These are phyloP conservation scores for Geotrichum candidum DNA, from an alignment of 1,139 yeast species.

Conservation along the genomic window DNA sequence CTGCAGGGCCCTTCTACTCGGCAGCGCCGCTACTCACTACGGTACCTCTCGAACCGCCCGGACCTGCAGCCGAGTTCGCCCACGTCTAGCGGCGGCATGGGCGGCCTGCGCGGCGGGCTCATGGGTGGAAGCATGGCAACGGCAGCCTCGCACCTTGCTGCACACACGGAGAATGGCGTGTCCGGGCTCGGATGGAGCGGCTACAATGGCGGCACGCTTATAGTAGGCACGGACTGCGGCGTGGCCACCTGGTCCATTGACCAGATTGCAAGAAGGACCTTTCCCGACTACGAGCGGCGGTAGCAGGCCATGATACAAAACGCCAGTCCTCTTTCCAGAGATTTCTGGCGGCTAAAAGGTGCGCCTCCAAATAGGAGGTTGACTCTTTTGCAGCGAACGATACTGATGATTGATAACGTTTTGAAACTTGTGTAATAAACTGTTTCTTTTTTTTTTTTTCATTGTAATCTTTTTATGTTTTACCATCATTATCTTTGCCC, in stretches of 20 bases:
- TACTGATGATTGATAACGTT: background rate
- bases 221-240: constrained; percentile 36
- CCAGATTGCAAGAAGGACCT: constrained; percentile 29
- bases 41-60: background rate
- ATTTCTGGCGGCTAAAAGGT: background rate
- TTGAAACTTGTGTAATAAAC: background rate
- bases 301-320: background rate
- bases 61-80: background rate
- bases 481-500: too few species aligned
- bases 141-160: constrained; percentile 3
- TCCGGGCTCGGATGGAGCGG: constrained; percentile 36
- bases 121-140: background rate
- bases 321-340: too few species aligned
- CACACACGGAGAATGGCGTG: constrained; percentile 30
- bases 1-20: background rate
- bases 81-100: background rate
- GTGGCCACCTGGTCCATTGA: constrained; percentile 34
- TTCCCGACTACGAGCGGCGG: constrained; percentile 25
- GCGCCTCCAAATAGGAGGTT: background rate
- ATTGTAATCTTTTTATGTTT: background rate
- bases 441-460: background rate
- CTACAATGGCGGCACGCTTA: constrained; percentile 34
- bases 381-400: background rate
- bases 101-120: background rate
- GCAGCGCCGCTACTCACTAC: constrained; percentile 5